phyloP scores from a whole-genome alignment of 2,329 filamentous ascomycete genomes.

The Fusarium sp. region DNA sequence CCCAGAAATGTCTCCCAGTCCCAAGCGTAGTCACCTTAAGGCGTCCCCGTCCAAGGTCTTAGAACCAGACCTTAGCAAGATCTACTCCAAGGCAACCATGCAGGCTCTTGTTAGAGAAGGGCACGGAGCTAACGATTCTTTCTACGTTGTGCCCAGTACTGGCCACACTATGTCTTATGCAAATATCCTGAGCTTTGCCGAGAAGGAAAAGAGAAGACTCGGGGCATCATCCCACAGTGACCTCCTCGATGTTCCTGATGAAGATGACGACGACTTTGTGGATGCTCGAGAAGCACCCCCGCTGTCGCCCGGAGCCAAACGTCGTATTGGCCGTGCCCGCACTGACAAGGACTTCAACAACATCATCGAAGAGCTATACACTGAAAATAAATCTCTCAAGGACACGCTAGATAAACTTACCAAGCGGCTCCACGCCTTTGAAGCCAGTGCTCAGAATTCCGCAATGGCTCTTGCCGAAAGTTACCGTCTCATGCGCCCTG shows the following conservation, averaged over 20 bases:
- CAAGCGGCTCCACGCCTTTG: conserved; percentile 90
- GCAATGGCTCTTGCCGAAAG: conserved; percentile 89
- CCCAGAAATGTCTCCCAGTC: conserved; percentile 54
- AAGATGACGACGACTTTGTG: conserved; percentile 87
- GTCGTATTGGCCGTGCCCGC: conserved; percentile 55
- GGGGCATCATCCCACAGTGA: conserved; percentile 64
- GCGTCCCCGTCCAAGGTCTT: conserved; percentile 46
- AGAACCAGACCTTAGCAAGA: conserved; percentile 78
- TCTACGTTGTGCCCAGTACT: conserved; percentile 93
- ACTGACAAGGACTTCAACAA: conserved; percentile 66
- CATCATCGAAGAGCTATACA: conserved; percentile 85
- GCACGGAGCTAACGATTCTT: conserved; percentile 76
- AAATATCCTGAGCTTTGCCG: conserved; percentile 80
- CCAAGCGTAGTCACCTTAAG: conserved; percentile 54
- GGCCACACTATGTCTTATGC: conserved; percentile 95
- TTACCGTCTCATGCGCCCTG: conserved; percentile 70
- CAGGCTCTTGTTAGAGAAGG: conserved; percentile 79
- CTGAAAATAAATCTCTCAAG: conserved; percentile 89
- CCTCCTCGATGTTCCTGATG: conserved; percentile 63
- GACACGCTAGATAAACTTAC: conserved; percentile 87
- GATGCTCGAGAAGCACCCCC: conserved; percentile 79
- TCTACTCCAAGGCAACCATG: conserved; percentile 88
- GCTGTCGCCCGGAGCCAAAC: conserved; percentile 57
- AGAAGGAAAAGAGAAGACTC: conserved; percentile 73
- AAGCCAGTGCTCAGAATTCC: conserved; percentile 89